phyloP scores from a whole-genome alignment of 164 flowering plant genomes.

The Kingdonia uniflora region DNA sequence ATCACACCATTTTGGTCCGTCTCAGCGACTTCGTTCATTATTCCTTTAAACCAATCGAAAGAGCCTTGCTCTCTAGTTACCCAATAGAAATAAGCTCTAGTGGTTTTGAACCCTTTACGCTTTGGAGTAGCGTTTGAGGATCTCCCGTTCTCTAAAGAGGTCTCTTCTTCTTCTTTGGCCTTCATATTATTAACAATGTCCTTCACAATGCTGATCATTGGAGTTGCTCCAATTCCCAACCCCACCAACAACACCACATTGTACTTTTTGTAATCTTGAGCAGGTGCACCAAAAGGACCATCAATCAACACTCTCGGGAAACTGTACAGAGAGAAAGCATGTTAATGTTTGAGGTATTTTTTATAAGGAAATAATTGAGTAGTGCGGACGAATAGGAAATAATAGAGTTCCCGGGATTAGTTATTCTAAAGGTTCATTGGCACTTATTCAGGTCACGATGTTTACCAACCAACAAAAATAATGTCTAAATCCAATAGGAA shows the following conservation, averaged over 20 bases:
- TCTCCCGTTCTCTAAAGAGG: constrained; percentile 6
- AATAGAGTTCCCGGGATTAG: no score
- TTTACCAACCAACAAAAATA: no score
- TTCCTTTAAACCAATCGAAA: constrained; percentile 57
- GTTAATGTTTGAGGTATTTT: no score
- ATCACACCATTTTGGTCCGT: constrained; percentile 31
- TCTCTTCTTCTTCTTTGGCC: constrained; percentile 31
- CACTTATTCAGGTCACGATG: no score
- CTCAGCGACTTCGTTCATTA: constrained; percentile 56
- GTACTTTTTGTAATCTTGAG: constrained; percentile 89
- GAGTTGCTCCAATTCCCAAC: constrained; percentile 88
- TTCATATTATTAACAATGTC: constrained; percentile 77
- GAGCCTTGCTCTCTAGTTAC: constrained; percentile 57
- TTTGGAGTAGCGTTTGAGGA: neutral
- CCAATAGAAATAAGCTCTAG: constrained; percentile 60
- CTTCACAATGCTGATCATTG: constrained; percentile 83
- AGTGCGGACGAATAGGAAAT: no score
- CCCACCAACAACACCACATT: constrained; percentile 83
- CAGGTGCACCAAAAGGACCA: constrained; percentile 94
- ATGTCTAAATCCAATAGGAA: no score
- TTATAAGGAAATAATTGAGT: no score
- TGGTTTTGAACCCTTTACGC: constrained; percentile 23
- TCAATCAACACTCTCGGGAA: constrained; percentile 75
- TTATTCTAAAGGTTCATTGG: no score
- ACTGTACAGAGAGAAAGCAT: constrained; percentile 17